These are phyloP conservation scores for Sambucus nigra DNA, from an alignment of 129 eudicot genomes.

Conservation along the genomic window DNA sequence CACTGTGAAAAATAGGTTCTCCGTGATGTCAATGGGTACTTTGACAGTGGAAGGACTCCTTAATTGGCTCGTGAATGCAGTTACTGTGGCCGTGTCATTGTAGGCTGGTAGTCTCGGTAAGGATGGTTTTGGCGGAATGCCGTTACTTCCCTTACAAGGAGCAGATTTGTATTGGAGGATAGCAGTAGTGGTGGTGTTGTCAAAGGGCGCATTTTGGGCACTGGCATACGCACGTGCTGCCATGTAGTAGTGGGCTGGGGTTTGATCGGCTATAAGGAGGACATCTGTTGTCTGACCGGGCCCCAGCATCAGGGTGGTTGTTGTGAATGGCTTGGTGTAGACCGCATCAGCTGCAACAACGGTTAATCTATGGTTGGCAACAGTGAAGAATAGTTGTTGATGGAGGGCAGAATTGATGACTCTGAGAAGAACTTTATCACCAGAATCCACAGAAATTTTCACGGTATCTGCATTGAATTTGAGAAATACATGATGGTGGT, in stretches of 20 bases:
- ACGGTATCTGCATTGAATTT: conserved; percentile 34
- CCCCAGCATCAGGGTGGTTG: conserved; percentile 60
- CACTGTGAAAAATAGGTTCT: conserved; percentile 45
- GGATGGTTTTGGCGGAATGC: conserved; percentile 16
- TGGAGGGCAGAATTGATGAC: conserved; percentile 88
- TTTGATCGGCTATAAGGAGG: conserved; percentile 64
- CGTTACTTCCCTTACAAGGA: conserved; percentile 13
- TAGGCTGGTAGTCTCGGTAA: conserved; percentile 63
- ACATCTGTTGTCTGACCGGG: conserved; percentile 87
- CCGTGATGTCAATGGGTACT: conserved; percentile 49
- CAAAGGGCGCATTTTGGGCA: conserved; percentile 51
- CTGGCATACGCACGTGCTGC: conserved; percentile 74
- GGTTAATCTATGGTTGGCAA: conserved; percentile 67
- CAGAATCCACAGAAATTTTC: conserved; percentile 38
- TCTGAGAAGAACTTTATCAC: conserved; percentile 66
- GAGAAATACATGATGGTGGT: too few relatives aligned
- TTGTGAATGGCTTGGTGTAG: conserved; percentile 58
- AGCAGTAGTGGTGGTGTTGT: conserved; percentile 79
- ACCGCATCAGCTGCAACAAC: conserved; percentile 71
- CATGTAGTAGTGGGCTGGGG: conserved; percentile 71
- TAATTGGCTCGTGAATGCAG: conserved; percentile 39
- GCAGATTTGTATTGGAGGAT: conserved; percentile 59
- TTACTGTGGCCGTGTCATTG: conserved; percentile 62
- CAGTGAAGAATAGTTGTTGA: conserved; percentile 75
- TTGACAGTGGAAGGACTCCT: conserved; percentile 36